These are phyloP conservation scores for Marasmius tenuissimus DNA, from an alignment of 1,284 basidiomycete species.

Conservation along the genomic window DNA sequence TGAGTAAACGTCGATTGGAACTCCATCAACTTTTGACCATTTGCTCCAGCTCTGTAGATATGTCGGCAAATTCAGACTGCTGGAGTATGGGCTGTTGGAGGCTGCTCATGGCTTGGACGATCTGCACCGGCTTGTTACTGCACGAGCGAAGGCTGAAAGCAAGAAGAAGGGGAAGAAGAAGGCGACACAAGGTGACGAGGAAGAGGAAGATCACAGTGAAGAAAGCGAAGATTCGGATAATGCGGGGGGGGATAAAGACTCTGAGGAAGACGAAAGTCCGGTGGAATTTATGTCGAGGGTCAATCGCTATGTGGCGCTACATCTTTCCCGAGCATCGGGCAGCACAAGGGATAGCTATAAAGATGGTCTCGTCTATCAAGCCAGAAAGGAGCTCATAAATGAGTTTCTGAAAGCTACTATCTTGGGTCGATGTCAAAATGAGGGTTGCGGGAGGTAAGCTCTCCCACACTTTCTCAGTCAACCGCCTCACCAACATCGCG, in stretches of 20 bases:
- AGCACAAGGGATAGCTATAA: slow-evolving; percentile 84
- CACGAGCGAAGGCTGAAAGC: slow-evolving; percentile 23
- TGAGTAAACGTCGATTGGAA: slow-evolving; percentile 39
- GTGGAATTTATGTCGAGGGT: slow-evolving; percentile 72
- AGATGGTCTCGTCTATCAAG: slow-evolving; percentile 85
- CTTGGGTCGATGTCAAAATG: slow-evolving; percentile 73
- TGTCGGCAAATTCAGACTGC: slow-evolving; percentile 83
- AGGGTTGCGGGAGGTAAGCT: slow-evolving; percentile 80
- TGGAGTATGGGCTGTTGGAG: slow-evolving; percentile 88
- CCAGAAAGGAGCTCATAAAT: slow-evolving; percentile 80
- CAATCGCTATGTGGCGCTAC: slow-evolving; percentile 70
- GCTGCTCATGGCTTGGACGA: slow-evolving; percentile 80
- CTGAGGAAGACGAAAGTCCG: slow-evolving; percentile 49
- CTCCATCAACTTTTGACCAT: slow-evolving; percentile 6
- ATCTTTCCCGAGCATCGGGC: slow-evolving; percentile 57
- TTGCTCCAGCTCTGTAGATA: slow-evolving; percentile 72
- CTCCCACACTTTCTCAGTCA: background rate
- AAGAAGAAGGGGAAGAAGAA: slow-evolving; percentile 21
- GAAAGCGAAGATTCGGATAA: slow-evolving; percentile 25
- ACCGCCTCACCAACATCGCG: slow-evolving; percentile 7
- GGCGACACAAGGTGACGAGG: slow-evolving; percentile 38
- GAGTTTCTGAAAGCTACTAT: slow-evolving; percentile 81
- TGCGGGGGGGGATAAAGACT: slow-evolving; percentile 17
- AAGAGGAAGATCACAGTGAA: slow-evolving; percentile 42
- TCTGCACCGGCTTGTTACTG: slow-evolving; percentile 38